Evolutionary conservation across 1,284 basidiomycete genomes (phyloP), one percentile per base, ranked within the genome.

Genomic region (Ustilago crameri): DNA sequence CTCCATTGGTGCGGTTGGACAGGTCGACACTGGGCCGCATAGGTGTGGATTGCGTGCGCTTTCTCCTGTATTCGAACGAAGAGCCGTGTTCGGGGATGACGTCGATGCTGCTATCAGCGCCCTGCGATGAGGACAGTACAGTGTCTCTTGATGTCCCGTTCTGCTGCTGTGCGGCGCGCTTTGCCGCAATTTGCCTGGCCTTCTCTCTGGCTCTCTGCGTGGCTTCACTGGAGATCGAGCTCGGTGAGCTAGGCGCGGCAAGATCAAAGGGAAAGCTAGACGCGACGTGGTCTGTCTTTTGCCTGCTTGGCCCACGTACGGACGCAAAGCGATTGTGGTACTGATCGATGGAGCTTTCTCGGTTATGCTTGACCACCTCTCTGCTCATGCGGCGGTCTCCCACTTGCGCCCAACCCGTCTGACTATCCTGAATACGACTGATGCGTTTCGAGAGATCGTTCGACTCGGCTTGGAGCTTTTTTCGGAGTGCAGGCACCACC

Each of bases 391-490:
- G 42, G 12, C 40, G 46, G 12, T 55, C 49, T 8, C 23, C 3
- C 18, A 10, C 18, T 51, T 41, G 14, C 43, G 45, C 5, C 71
- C 71, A 74, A 2, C 71, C 66, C 0, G 50, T 10, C 10, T 69
- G 55, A 49, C 71, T 74, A 3, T 63, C 54, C 18, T 75, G 50
- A 49, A 75, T 65, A 5, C 65, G 54, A 32, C 59, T 74, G 51
- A 77, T 75, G 41, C 75, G 56, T 15, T 66, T 65, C 38, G 45
- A 43, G 12, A 77, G 49, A 20, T 61, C 34, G 3, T 51, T 37
- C 10, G 61, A 63, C 22, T 77, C 66, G 22, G 62, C 61, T 47
- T 77, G 69, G 23, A 77, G 62, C 43, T 74, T 72, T 43, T 68
- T 73, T 1, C 69, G 54, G 14, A 77, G 49, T 0, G 75, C 75